Evolutionary conservation across 768 basidiomycete species (phyloP), one percentile per base, ranked within the genome.

Genomic region (Naganishia friedmannii): DNA sequence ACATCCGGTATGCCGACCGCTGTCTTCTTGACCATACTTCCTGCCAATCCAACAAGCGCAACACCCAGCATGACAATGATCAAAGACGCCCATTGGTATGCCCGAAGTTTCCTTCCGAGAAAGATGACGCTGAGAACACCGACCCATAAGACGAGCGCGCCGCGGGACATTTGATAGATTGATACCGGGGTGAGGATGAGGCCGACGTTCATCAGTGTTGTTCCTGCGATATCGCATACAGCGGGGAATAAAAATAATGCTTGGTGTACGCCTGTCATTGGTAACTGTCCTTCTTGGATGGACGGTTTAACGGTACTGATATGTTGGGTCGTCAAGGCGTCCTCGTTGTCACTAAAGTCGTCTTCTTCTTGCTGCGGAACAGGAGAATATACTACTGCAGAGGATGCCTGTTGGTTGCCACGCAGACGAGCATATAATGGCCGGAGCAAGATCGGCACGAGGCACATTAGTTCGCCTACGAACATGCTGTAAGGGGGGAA

Each of bases 161-260:
- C 93, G 60, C 83, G 75, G 10, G 80, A 80, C 93, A 96, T 95
- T 82, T 96, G 95, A 84, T 92, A 98, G 75, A 97, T 92, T 53
- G 91, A 93, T 67, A 99, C 96, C 32, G 95, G 95, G 0, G 93
- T 94, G 81, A 94, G 92, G 45, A 99, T 86, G 56, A 99, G 86
- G 67, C 96, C 96, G 74, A 95, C 85, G 78, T 96, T 96, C 96
- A 98, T 97, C 74, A 96, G 83, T 0, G 80, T 80, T 6, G 80
- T 82, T 23, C 88, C 95, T 77, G 90, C 90, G 71, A 96, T 87
- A 83, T 96, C 93, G 80, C 90, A 93, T 37, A 85, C 81, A 29
- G 93, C 92, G 26, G 93, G 93, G 72, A 93, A 86, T 90, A 91
- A 93, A 58, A 96, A 83, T 65, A 93, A 84, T 45, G 83, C 82